Evolutionary conservation across 257 asterid species (phyloP).

Genomic region (Solanum chmielewskii): DNA sequence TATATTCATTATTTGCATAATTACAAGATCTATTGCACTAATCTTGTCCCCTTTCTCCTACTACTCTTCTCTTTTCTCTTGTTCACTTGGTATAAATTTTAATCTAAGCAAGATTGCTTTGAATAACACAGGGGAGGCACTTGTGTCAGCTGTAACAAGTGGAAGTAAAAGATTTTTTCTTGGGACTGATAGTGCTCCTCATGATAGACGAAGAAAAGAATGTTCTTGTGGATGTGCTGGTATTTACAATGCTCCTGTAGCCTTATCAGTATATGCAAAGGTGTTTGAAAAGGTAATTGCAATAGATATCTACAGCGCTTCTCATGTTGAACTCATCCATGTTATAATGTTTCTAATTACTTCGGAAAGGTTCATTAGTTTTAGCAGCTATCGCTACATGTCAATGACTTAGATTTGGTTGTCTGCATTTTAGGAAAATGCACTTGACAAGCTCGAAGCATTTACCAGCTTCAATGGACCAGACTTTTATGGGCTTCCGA

Average conservation of each 20-base stretch:
- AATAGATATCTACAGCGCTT: neutral
- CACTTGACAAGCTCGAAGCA: conserved; percentile 82
- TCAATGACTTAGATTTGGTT: neutral
- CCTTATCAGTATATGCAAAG: conserved; percentile 81
- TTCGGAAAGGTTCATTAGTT: neutral
- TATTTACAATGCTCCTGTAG: conserved; percentile 82
- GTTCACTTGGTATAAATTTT: neutral
- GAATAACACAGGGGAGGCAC: conserved; percentile 57
- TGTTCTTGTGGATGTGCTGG: conserved; percentile 91
- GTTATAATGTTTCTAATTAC: neutral
- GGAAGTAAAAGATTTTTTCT: conserved; percentile 73
- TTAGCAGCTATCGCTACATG: neutral
- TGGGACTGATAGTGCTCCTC: conserved; percentile 98
- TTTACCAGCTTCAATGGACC: conserved; percentile 95
- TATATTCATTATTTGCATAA: neutral
- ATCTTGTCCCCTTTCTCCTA: neutral
- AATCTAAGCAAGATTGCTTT: neutral
- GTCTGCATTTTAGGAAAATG: conserved; percentile 43
- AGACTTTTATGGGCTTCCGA: conserved; percentile 76
- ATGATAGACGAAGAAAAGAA: conserved; percentile 66
- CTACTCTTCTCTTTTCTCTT: neutral
- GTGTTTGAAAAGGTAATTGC: conserved; percentile 76
- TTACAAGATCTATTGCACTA: neutral
- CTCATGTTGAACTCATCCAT: neutral
- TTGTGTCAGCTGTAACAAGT: conserved; percentile 79